phyloP scores from a whole-genome alignment of 768 basidiomycete genomes.

The Pleurotus tuber-regium region DNA sequence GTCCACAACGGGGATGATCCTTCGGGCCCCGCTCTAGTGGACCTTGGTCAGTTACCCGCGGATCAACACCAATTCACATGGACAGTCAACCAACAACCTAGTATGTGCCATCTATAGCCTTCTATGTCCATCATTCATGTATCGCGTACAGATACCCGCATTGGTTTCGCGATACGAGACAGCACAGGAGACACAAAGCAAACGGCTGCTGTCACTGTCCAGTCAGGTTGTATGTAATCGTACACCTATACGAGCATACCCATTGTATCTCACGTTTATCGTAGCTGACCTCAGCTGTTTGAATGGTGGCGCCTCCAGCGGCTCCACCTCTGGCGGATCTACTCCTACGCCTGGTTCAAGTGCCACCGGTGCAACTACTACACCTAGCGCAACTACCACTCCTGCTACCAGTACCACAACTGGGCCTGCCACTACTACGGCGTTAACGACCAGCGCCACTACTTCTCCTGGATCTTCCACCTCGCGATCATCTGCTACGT shows the following conservation, averaged over 20 bases:
- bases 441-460: too few species aligned
- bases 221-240: conserved; percentile 44
- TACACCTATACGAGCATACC: neutral
- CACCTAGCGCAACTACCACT: conserved; percentile 12
- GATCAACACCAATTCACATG: conserved; percentile 45
- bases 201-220: conserved; percentile 50
- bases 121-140: neutral
- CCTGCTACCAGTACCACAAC: conserved; percentile 6
- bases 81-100: conserved; percentile 45
- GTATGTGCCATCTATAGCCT: conserved; percentile 29
- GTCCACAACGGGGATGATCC: conserved; percentile 52
- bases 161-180: conserved; percentile 66
- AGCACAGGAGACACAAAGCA: conserved; percentile 46
- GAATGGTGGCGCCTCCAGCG: conserved; percentile 14
- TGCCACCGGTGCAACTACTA: conserved; percentile 17
- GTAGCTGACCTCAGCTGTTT: conserved; percentile 34
- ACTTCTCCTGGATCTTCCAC: conserved; percentile 3
- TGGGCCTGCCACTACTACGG: too few species aligned
- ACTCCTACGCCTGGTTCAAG: conserved; percentile 17
- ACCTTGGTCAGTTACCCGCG: conserved; percentile 37
- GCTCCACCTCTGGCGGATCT: conserved; percentile 15
- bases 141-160: conserved; percentile 37
- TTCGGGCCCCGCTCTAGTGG: conserved; percentile 38
- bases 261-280: conserved; percentile 14
- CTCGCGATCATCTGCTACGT: neutral